These are phyloP conservation scores for Leccinum subrobustum DNA, from an alignment of 1,284 basidiomycete species.

Conservation along the genomic window DNA sequence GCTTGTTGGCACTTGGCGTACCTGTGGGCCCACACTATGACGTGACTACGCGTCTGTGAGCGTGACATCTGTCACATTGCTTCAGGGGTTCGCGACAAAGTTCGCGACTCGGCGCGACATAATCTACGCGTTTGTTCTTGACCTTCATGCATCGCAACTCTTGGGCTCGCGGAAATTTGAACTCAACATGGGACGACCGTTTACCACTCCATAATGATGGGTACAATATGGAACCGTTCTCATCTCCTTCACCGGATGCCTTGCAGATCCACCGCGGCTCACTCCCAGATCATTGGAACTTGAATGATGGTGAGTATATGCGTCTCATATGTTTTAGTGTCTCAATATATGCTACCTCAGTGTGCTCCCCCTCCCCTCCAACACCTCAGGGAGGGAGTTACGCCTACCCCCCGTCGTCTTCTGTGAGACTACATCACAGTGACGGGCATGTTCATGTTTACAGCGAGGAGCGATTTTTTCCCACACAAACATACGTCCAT, in stretches of 20 bases:
- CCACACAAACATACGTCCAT: background rate
- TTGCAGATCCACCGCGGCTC: conserved; percentile 3
- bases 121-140: conserved; percentile 8
- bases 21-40: background rate
- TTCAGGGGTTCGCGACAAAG: conserved; percentile 1
- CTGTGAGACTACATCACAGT: conserved; percentile 3
- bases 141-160: conserved; percentile 18
- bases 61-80: conserved; percentile 18
- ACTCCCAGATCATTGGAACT: conserved; percentile 23
- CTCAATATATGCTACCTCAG: conserved; percentile 9
- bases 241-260: conserved; percentile 12
- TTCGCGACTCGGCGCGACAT: background rate
- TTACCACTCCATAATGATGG: background rate
- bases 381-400: conserved; percentile 13
- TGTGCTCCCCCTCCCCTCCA: conserved; percentile 44
- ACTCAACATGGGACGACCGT: background rate
- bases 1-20: conserved; percentile 4
- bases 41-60: conserved; percentile 28
- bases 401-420: conserved; percentile 4
- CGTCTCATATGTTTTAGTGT: conserved; percentile 18
- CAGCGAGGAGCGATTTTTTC: conserved; percentile 1
- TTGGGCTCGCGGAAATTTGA: background rate
- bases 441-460: conserved; percentile 1
- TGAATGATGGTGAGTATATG: conserved; percentile 51
- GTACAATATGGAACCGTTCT: background rate